phyloP scores from a whole-genome alignment of 352 stramenopile genomes.

The Phytophthora ohioensis region DNA sequence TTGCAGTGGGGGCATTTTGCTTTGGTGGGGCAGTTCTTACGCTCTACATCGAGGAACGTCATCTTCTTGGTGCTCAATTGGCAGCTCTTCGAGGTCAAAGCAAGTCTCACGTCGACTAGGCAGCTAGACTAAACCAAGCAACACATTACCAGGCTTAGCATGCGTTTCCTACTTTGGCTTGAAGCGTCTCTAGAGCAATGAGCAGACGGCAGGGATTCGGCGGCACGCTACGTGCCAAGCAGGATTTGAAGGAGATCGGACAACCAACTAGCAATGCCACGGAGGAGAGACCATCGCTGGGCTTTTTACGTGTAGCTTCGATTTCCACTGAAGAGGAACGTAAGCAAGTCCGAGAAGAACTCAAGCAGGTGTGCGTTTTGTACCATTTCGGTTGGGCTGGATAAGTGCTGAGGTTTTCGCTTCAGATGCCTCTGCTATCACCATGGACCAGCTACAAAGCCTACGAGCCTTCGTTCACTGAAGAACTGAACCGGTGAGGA shows the following conservation, averaged over 20 bases:
- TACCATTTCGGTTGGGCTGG: neutral
- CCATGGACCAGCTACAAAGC: conserved; percentile 59
- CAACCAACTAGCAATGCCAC: conserved; percentile 1
- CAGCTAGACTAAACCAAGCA: conserved; percentile 10
- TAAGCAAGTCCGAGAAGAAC: conserved; percentile 27
- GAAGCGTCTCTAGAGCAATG: conserved; percentile 34
- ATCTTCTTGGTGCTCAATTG: conserved; percentile 48
- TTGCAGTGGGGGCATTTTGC: conserved; percentile 56
- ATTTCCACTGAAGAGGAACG: conserved; percentile 21
- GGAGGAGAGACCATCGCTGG: conserved; percentile 5
- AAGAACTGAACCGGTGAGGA: conserved; percentile 57
- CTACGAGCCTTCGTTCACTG: conserved; percentile 52
- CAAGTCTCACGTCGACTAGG: conserved; percentile 37
- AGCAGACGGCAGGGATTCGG: conserved; percentile 13
- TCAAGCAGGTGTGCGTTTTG: conserved; percentile 29
- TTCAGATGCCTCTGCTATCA: conserved; percentile 51
- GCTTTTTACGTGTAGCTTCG: neutral
- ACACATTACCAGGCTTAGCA: conserved; percentile 7
- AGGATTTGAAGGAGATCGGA: conserved; percentile 4
- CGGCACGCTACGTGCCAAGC: conserved; percentile 15
- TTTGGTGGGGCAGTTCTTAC: conserved; percentile 48
- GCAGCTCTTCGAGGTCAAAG: conserved; percentile 33
- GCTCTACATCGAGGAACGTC: conserved; percentile 63
- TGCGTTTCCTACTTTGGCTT: conserved; percentile 21
- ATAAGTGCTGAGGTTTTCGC: neutral